Conservation (phyloP, 345 rosid genomes). For the Gossypium bickii region DNA sequence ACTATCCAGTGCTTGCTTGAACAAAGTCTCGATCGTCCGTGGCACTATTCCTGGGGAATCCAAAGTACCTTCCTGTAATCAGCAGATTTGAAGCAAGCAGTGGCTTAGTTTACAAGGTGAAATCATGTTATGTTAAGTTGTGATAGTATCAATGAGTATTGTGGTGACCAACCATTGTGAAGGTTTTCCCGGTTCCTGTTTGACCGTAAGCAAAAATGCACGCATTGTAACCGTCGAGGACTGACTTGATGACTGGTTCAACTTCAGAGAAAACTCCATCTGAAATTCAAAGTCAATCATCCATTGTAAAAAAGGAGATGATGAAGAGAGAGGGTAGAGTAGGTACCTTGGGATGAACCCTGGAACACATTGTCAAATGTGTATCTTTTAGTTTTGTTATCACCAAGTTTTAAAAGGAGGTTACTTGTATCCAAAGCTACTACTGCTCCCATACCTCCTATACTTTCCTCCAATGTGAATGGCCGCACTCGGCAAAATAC, state of each 20-base stretch:
- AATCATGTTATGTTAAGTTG: neutral
- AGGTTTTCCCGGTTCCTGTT: constrained; percentile 85
- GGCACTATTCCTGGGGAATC: constrained; percentile 66
- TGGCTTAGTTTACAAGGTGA: neutral
- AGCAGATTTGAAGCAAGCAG: neutral
- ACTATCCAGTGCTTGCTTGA: constrained; percentile 53
- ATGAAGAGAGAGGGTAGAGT: neutral
- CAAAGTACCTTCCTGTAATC: constrained; percentile 58
- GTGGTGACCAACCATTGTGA: constrained; percentile 76
- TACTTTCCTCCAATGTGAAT: constrained; percentile 21
- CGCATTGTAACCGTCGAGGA: constrained; percentile 78
- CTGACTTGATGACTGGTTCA: constrained; percentile 74
- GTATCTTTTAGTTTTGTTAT: constrained; percentile 46
- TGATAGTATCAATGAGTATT: neutral
- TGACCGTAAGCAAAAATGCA: constrained; percentile 82
- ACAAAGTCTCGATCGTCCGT: constrained; percentile 48
- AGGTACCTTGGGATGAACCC: constrained; percentile 63
- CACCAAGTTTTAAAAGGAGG: constrained; percentile 38
- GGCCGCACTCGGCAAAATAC: constrained; percentile 4
- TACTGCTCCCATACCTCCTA: constrained; percentile 31
- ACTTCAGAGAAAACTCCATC: constrained; percentile 76
- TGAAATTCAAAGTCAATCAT: constrained; percentile 26
- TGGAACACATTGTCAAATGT: constrained; percentile 62
- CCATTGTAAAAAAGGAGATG: neutral
- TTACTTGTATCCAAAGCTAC: constrained; percentile 45